Conservation (phyloP, 106 monocot species). For the Platanthera guangdongensis region DNA sequence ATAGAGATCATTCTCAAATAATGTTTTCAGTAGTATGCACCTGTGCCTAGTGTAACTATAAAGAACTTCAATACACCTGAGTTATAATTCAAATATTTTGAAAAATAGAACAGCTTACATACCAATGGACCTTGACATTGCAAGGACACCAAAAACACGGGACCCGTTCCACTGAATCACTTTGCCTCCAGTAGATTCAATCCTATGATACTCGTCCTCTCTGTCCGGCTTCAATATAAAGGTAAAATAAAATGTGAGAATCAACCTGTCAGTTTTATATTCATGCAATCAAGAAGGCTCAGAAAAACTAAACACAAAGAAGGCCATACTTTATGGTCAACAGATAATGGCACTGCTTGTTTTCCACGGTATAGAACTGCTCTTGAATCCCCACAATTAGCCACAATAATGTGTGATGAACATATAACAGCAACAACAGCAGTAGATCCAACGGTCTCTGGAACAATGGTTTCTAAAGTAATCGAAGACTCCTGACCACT, state of each 20-base stretch:
- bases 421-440: conserved; percentile 59
- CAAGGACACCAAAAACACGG: conserved; percentile 79
- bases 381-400: conserved; percentile 73
- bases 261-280: neutral
- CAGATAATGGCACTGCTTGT: conserved; percentile 40
- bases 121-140: conserved; percentile 94
- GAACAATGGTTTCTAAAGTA: conserved; percentile 37
- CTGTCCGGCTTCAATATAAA: conserved; percentile 63
- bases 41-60: neutral
- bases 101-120: conserved; percentile 14
- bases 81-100: neutral
- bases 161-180: conserved; percentile 78
- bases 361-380: conserved; percentile 65
- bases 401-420: conserved; percentile 52
- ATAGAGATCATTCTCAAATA: neutral
- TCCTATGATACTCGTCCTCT: conserved; percentile 76
- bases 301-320: neutral
- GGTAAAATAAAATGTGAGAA: neutral
- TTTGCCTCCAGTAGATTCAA: conserved; percentile 75
- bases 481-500: neutral
- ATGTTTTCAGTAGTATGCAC: neutral
- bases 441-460: conserved; percentile 70
- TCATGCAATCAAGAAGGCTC: neutral
- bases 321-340: conserved; percentile 51
- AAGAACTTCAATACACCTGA: neutral